Evolutionary conservation across 1,284 basidiomycete genomes (phyloP), one percentile per base, ranked within the genome.

Genomic region (Tilletia setariae): DNA sequence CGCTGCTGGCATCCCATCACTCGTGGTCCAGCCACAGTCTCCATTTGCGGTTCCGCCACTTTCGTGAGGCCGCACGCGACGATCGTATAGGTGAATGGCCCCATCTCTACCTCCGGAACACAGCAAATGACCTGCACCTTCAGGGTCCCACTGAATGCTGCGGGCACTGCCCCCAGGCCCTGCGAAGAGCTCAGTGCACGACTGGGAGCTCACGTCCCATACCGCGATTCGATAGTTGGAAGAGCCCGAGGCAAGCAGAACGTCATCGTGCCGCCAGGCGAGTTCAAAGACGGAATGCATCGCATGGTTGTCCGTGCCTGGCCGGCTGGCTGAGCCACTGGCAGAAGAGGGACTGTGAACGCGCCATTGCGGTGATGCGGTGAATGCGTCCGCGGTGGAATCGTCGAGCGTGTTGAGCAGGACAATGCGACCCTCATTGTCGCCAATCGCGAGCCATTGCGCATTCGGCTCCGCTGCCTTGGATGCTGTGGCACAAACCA

Each of bases 401-500:
- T 74, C 72, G 25, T 72, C 71, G 30, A 71, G 63, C 13, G 79
- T 82, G 64, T 82, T 72, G 66, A 81, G 63, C 2, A 82, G 72
- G 3, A 73, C 72, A 56, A 82, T 70, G 16, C 76, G 72, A 6
- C 80, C 79, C 56, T 80, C 77, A 68, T 81, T 79, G 66, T 78
- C 76, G 35, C 80, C 80, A 0, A 79, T 76, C 1, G 80, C 80
- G 1, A 82, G 75, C 72, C 77, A 80, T 65, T 77, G 78, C 19
- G 77, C 69, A 1, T 69, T 65, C 1, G 71, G 74, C 53, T 70
- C 67, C 65, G 71, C 71, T 8, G 72, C 62, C 40, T 43, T 67
- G 56, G 72, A 67, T 25, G 74, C 71, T 3, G 69, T 35, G 7
- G 30, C n/a, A 61, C n/a, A 25, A n/a, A 23, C 4, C 3, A 25